Conservation (phyloP, 805 yeast genomes). For the Metschnikowia kofuensis region DNA sequence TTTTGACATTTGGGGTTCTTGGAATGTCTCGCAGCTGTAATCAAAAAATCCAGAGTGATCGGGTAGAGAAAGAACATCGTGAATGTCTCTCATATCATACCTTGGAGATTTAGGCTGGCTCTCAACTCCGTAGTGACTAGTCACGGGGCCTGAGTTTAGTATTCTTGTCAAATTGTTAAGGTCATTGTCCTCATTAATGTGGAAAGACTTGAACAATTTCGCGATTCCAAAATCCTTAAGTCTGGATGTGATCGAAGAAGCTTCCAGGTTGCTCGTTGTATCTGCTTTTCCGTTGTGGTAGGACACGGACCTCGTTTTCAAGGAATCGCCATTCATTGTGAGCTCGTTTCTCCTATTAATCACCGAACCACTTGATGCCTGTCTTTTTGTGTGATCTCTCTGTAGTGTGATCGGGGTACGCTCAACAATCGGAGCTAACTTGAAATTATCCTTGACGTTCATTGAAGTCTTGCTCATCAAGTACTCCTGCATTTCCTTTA, state of each 20-base stretch:
- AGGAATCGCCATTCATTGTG: constrained; percentile 27
- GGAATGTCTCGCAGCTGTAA: constrained; percentile 85
- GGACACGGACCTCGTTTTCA: constrained; percentile 30
- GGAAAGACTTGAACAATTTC: constrained; percentile 35
- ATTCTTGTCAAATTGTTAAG: constrained; percentile 36
- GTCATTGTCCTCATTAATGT: constrained; percentile 41
- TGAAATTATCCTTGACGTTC: constrained; percentile 38
- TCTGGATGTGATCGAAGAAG: constrained; percentile 33
- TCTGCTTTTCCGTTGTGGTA: constrained; percentile 24
- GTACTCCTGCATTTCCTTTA: constrained; percentile 62
- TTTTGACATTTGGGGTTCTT: constrained; percentile 90
- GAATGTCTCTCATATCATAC: constrained; percentile 37
- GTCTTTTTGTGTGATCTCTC: constrained; percentile 13
- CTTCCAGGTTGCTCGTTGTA: constrained; percentile 23
- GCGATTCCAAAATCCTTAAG: constrained; percentile 32
- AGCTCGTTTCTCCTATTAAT: constrained; percentile 24
- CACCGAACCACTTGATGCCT: constrained; percentile 24
- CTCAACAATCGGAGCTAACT: constrained; percentile 39
- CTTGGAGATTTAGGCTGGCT: constrained; percentile 59
- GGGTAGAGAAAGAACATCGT: constrained; percentile 46
- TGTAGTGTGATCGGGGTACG: constrained; percentile 23
- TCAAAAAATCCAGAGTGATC: constrained; percentile 63
- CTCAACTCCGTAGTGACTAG: constrained; percentile 39
- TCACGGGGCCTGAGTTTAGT: constrained; percentile 34
- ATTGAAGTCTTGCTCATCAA: constrained; percentile 49